These are phyloP conservation scores for Alloteropsis angusta DNA, from an alignment of 202 grass and related monocot species.

Conservation along the genomic window DNA sequence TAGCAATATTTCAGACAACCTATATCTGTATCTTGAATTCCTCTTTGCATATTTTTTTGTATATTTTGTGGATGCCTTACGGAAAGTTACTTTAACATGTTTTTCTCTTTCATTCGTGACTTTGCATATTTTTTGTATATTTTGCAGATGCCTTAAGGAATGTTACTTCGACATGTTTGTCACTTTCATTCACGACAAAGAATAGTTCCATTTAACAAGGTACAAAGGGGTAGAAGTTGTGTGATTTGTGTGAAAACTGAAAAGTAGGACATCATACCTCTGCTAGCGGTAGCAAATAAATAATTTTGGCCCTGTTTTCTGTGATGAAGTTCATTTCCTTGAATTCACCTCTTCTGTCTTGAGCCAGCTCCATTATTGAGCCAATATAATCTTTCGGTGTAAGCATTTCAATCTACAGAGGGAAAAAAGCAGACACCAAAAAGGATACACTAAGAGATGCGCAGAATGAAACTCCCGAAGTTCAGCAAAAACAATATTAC, in stretches of 20 bases:
- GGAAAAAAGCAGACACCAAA: neutral
- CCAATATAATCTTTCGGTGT: slow-evolving; percentile 98
- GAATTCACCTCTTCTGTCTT: slow-evolving; percentile 97
- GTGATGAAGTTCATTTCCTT: slow-evolving; percentile 97
- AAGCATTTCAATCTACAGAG: slow-evolving; percentile 74
- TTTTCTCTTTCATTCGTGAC: slow-evolving; percentile 4
- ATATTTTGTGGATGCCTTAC: neutral
- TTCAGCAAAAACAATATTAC: slow-evolving; percentile 8
- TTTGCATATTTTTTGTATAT: neutral
- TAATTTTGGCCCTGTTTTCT: slow-evolving; percentile 76
- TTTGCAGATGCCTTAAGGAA: slow-evolving; percentile 1
- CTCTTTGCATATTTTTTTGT: neutral
- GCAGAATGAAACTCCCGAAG: neutral
- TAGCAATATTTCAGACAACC: neutral
- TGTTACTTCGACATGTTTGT: neutral
- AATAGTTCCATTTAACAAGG: slow-evolving; percentile 22
- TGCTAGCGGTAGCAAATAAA: slow-evolving; percentile 87
- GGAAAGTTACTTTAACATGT: slow-evolving; percentile 4
- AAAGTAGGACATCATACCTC: slow-evolving; percentile 52
- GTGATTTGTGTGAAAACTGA: neutral
- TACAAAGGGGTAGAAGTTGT: neutral
- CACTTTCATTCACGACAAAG: slow-evolving; percentile 13
- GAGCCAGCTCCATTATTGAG: slow-evolving; percentile 89
- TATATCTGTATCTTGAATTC: slow-evolving; percentile 15
- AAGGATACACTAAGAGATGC: slow-evolving; percentile 19